These are phyloP conservation scores for Cicer cuneatum DNA, from an alignment of 306 rosid genomes.

Conservation along the genomic window DNA sequence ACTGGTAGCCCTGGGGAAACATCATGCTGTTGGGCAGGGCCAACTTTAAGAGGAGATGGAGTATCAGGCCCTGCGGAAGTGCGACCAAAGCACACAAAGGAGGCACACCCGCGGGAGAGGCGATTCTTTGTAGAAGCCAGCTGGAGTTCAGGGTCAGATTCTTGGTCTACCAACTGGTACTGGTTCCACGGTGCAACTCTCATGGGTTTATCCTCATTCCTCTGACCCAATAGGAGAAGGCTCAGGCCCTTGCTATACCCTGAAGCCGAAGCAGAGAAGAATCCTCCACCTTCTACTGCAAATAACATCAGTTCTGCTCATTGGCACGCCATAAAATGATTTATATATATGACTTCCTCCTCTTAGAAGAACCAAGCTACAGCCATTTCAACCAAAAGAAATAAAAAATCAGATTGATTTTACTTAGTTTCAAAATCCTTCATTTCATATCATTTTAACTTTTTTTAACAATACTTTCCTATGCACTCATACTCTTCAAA, in stretches of 20 bases:
- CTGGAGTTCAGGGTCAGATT: constrained; percentile 89
- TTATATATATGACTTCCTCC: constrained; percentile 51
- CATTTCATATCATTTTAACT: constrained; percentile 11
- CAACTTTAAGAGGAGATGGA: constrained; percentile 85
- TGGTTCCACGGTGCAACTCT: constrained; percentile 98
- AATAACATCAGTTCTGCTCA: constrained; percentile 97
- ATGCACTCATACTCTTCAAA: constrained; percentile 33
- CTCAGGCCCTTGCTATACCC: constrained; percentile 96
- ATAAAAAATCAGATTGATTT: constrained; percentile 42
- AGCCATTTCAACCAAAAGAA: constrained; percentile 48
- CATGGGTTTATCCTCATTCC: constrained; percentile 94
- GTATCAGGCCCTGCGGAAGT: constrained; percentile 84
- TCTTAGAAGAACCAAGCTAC: constrained; percentile 55
- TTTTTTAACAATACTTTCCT: constrained; percentile 5
- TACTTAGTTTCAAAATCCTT: constrained; percentile 15
- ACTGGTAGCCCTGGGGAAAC: constrained; percentile 58
- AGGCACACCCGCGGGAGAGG: constrained; percentile 83
- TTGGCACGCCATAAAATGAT: constrained; percentile 63
- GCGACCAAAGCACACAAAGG: constrained; percentile 95
- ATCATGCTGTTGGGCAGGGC: constrained; percentile 83
- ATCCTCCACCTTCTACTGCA: constrained; percentile 98
- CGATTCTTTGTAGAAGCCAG: constrained; percentile 92
- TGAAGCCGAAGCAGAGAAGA: constrained; percentile 98
- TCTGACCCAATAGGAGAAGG: constrained; percentile 94
- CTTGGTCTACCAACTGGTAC: constrained; percentile 97